A percentile compares a stretch with the other conserved stretches of the same genome.
These are phyloP conservation scores for Talaromyces pinophilus DNA, from an alignment of 2,329 filamentous ascomycete species.

Conservation along the genomic window DNA sequence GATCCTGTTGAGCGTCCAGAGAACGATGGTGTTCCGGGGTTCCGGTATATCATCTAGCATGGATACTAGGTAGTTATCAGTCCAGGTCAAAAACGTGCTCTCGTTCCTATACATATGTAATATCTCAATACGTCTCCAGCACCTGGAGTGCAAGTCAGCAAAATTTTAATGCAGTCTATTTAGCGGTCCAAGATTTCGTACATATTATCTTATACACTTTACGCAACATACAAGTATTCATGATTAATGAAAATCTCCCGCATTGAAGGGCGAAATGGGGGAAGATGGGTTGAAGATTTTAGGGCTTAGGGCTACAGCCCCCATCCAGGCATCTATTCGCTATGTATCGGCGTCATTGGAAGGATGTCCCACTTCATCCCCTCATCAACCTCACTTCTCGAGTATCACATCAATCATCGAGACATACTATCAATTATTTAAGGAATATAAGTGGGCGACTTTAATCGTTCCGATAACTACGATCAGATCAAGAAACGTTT, in stretches of 20 bases:
- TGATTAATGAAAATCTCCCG: neutral
- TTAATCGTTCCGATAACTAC: neutral
- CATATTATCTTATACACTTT: neutral
- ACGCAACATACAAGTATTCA: neutral
- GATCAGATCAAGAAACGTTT: neutral
- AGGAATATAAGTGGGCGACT: neutral
- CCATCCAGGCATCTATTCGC: neutral
- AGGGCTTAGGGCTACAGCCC: neutral
- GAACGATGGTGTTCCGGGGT: neutral
- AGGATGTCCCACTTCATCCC: slow-evolving; percentile 1
- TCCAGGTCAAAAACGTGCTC: neutral
- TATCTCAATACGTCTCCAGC: neutral
- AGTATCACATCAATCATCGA: neutral
- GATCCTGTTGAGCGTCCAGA: neutral
- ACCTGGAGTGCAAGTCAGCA: neutral
- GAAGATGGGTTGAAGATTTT: neutral
- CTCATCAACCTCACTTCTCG: neutral
- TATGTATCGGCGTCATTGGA: neutral
- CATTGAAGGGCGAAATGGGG: neutral
- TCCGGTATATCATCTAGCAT: slow-evolving; percentile 7
- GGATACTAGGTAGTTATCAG: neutral
- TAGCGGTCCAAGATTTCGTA: neutral
- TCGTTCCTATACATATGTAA: neutral
- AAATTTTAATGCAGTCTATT: neutral
- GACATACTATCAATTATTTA: neutral